phyloP scores from a whole-genome alignment of 2,329 filamentous ascomycete species.

The Davidsoniella australis region DNA sequence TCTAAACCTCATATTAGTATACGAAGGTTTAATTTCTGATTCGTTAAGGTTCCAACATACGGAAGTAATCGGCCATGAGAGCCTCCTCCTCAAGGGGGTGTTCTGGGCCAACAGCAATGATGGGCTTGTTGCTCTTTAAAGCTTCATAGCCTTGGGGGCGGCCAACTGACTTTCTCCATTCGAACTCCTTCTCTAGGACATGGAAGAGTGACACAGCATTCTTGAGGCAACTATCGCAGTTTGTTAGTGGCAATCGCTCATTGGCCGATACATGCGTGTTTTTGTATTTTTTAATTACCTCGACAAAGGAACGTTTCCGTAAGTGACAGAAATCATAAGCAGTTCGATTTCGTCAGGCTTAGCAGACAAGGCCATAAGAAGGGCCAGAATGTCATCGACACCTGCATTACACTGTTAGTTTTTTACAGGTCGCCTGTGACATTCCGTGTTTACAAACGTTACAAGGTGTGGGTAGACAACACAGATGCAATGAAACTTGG shows the following conservation, averaged over 20 bases:
- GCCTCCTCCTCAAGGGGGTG: slow-evolving; percentile 71
- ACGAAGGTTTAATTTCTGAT: background rate
- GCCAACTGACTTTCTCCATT: slow-evolving; percentile 60
- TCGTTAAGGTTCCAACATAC: slow-evolving; percentile 31
- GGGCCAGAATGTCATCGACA: slow-evolving; percentile 78
- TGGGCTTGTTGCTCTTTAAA: slow-evolving; percentile 55
- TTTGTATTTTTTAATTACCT: slow-evolving; percentile 31
- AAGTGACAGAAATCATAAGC: slow-evolving; percentile 72
- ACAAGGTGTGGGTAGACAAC: background rate
- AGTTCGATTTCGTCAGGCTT: slow-evolving; percentile 73
- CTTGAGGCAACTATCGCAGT: slow-evolving; percentile 45
- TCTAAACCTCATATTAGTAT: slow-evolving; percentile 28
- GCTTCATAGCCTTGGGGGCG: slow-evolving; percentile 53
- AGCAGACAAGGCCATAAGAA: slow-evolving; percentile 72
- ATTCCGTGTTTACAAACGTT: too few species aligned
- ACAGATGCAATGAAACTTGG: too few species aligned
- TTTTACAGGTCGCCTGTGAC: background rate
- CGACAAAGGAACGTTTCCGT: slow-evolving; percentile 79
- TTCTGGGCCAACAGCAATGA: slow-evolving; percentile 74
- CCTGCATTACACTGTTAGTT: slow-evolving; percentile 28
- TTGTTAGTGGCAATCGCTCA: background rate
- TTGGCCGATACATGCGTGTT: too few species aligned
- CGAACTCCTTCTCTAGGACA: slow-evolving; percentile 73
- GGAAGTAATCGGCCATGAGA: slow-evolving; percentile 73
- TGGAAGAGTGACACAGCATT: slow-evolving; percentile 87